phyloP scores from a whole-genome alignment of 306 rosid genomes.

The Castanopsis chinensis region DNA sequence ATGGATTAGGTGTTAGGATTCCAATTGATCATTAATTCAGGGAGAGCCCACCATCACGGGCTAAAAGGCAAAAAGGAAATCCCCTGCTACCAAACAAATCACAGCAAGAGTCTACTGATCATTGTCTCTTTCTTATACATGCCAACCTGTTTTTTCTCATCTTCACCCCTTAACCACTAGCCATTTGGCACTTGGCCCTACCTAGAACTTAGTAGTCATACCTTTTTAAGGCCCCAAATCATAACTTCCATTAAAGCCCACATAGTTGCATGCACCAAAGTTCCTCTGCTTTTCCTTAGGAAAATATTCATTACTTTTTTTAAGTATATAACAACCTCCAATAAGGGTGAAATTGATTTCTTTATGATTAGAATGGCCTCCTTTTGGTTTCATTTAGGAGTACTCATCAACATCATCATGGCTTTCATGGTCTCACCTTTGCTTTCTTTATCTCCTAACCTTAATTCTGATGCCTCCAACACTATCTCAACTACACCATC shows the following conservation, averaged over 20 bases:
- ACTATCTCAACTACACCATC: constrained; percentile 47
- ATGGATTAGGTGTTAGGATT: background rate
- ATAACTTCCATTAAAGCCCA: constrained; percentile 41
- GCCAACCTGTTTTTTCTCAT: constrained; percentile 40
- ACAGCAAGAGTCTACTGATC: constrained; percentile 30
- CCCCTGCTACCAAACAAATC: constrained; percentile 42
- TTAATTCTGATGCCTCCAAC: constrained; percentile 31
- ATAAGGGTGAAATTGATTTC: constrained; percentile 26
- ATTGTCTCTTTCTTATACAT: constrained; percentile 45
- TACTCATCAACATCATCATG: constrained; percentile 29
- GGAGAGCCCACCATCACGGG: constrained; percentile 53
- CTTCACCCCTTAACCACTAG: constrained; percentile 31
- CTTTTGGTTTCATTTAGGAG: constrained; percentile 39
- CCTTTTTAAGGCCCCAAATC: constrained; percentile 42
- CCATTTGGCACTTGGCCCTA: constrained; percentile 47
- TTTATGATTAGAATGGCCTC: constrained; percentile 60
- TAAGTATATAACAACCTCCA: constrained; percentile 23
- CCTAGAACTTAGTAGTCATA: constrained; percentile 26
- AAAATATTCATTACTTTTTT: constrained; percentile 2
- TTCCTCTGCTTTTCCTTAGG: constrained; percentile 19
- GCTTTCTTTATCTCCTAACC: constrained; percentile 35
- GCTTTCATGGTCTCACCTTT: constrained; percentile 47
- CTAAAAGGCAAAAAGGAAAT: constrained; percentile 19
- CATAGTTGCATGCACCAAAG: background rate
- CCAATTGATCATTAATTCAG: constrained; percentile 33